Conservation (phyloP, 176 grass and related monocot genomes). For the Lolium multiflorum region DNA sequence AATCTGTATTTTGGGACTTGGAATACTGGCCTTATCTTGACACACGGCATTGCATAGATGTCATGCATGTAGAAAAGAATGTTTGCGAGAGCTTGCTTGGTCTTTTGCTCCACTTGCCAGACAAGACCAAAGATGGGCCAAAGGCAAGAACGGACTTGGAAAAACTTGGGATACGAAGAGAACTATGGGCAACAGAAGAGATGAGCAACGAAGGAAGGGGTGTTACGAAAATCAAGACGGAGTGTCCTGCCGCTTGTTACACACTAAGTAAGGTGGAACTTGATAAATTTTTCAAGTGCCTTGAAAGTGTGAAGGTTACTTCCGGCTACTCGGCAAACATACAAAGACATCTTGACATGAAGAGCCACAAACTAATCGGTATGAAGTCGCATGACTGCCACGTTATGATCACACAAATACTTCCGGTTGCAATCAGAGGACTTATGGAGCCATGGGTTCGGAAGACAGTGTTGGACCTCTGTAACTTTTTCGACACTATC, state of each 20-base stretch:
- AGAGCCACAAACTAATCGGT: background rate
- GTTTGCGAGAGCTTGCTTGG: background rate
- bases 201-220: background rate
- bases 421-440: background rate
- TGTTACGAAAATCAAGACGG: background rate
- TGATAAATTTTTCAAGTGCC: background rate
- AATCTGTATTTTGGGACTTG: background rate
- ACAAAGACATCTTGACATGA: conserved; percentile 9
- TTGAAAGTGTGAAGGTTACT: conserved; percentile 5
- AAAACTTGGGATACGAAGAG: background rate
- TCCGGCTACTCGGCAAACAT: background rate
- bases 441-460: conserved; percentile 3
- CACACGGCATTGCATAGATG: background rate
- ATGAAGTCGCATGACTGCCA: background rate
- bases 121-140: background rate
- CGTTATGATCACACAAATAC: conserved; percentile 11
- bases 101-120: background rate
- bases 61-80: conserved; percentile 8
- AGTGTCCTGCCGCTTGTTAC: background rate
- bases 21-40: background rate
- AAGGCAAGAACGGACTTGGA: background rate
- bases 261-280: background rate
- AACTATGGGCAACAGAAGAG: background rate
- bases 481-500: conserved; percentile 5
- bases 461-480: conserved; percentile 11